Evolutionary conservation across 805 yeast species (phyloP), one percentile per base, ranked within the genome.

Genomic region (Yarrowia divulgata): DNA sequence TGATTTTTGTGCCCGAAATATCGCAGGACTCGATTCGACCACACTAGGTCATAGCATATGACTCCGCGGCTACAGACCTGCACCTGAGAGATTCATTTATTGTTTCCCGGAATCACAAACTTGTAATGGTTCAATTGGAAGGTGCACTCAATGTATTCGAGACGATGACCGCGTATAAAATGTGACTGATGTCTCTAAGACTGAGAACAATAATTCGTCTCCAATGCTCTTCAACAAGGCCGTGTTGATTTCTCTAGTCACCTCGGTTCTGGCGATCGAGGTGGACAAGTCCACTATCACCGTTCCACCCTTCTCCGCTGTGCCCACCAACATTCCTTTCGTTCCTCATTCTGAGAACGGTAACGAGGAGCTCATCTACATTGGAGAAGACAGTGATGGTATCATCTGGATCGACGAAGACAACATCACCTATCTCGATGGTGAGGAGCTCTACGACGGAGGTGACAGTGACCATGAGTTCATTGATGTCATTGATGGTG

Each of bases 141-240:
- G 16, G 60, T 19, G 42, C 45, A 54, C 60, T 37, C 4, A 35
- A 2, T 6, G 10, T 19, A 14, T 10, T 14, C 29, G 6, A 40
- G 8, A 18, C n/a, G 12, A 54, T 37, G 18, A 8, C 18, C 3
- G 45, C 39, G 19, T 54, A 54, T 54, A 54, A 54, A 23, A 54
- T 8, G 60, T 7, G 16, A 8, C 18, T 12, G 8, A 37, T 35
- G 10, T 34, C 55, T 54, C 58, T 37, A 13, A 10, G 29, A 18
- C 13, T 7, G 8, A 3, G 29, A 3, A 34, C 14, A 35, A 14
- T 8, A 19, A 23, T 13, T 13, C 45, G 8, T 32, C 42, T 52
- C 14, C 60, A 37, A 54, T 54, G 60, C 45, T 54, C 7, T 39
- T 54, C 45, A 54, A 54, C 45, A 54, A 37, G n/a, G 10, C 60